Evolutionary conservation across 768 basidiomycete genomes (phyloP), one percentile per base, ranked within the genome.

Genomic region (Chalciporus piperatus): DNA sequence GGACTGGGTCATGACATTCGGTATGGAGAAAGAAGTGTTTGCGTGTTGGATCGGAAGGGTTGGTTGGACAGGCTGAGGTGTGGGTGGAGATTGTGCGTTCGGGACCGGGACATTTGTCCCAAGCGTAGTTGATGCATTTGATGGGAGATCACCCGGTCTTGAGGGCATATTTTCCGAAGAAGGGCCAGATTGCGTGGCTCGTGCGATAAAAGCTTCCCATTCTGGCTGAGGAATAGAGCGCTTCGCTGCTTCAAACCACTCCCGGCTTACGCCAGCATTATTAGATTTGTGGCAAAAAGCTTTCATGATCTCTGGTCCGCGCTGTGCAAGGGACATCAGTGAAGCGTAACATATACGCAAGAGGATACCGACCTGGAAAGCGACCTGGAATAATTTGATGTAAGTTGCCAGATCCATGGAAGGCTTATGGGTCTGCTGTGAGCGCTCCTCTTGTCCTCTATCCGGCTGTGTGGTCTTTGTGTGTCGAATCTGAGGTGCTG

Each of bases 321-420:
- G 45, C 65, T 67, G 40, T 33, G 12, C 12, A 14, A 25, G 25
- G 17, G 22, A 25, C 17, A 27, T 63, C 33, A 59, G 47, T 28
- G 49, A 40, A 37, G 14, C 1, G 10, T n/a, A 39, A 12, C n/a
- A n/a, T 37, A 41, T 14, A 39, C 41, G 19, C 11, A 52, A 50
- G 8, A 23, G 45, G 43, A 33, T 13, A 55, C 66, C 4, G 45
- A 68, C 67, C 39, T 56, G 48, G 8, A 57, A 44, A 13, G 56
- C 60, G 1, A 6, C 17, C 33, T 63, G 68, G 28, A 68, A 70
- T 23, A 37, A 38, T 17, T 50, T 54, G 23, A 57, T 44, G 22
- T 69, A 68, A 14, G 16, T 48, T 12, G 53, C 61, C 44, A 55
- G 55, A 42, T 56, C 54, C 11, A 16, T 14, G 16, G 8, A 32